These are phyloP conservation scores for Tilletia walkeri DNA, from an alignment of 1,284 basidiomycete genomes.

Conservation along the genomic window DNA sequence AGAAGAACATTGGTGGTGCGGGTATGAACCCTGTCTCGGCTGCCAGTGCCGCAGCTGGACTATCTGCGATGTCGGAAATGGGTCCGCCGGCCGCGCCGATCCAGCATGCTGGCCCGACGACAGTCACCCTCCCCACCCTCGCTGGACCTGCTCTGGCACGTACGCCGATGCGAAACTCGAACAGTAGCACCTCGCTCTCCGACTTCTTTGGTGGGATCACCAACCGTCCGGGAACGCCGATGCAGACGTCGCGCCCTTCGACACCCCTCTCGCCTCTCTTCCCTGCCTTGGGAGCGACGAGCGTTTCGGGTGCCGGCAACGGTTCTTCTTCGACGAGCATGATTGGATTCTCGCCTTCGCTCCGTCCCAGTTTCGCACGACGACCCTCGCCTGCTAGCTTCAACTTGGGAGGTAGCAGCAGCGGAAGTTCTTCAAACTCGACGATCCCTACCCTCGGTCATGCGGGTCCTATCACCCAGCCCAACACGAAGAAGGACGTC, in stretches of 20 bases:
- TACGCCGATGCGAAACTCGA: conserved; percentile 11
- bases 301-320: background rate
- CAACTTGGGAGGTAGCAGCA: conserved; percentile 1
- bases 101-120: background rate
- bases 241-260: conserved; percentile 24
- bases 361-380: conserved; percentile 31
- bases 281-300: conserved; percentile 5
- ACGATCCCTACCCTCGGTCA: background rate
- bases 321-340: background rate
- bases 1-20: conserved; percentile 64
- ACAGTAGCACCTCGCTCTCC: conserved; percentile 3
- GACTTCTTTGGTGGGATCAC: conserved; percentile 21
- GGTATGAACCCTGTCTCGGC: background rate
- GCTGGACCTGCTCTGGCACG: conserved; percentile 6
- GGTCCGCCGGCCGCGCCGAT: background rate
- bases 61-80: background rate
- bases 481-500: conserved; percentile 44
- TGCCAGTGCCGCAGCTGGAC: background rate
- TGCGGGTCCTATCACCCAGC: conserved; percentile 22
- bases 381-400: conserved; percentile 23
- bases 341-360: conserved; percentile 30
- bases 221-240: conserved; percentile 13
- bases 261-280: conserved; percentile 25
- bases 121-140: conserved; percentile 11
- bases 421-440: background rate